Conservation (phyloP, 306 rosid genomes). For the Mimosa pudica region DNA sequence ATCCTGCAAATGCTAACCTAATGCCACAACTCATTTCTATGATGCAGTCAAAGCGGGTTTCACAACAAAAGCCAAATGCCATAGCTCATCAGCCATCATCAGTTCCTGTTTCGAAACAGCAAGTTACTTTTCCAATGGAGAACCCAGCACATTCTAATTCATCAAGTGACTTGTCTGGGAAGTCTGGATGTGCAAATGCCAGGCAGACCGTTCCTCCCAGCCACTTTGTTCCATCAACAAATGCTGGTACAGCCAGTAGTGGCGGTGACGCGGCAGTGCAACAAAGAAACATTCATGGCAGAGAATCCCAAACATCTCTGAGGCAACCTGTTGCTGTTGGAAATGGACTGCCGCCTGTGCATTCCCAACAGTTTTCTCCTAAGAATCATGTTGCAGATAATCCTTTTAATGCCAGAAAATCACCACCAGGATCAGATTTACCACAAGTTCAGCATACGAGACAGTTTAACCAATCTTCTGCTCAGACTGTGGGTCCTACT, state of each 20-base stretch:
- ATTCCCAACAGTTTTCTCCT: constrained; percentile 63
- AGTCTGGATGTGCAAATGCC: constrained; percentile 76
- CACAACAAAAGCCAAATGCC: constrained; percentile 70
- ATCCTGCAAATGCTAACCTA: constrained; percentile 79
- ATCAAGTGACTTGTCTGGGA: constrained; percentile 77
- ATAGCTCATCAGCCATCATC: constrained; percentile 61
- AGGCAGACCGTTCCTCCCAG: constrained; percentile 62
- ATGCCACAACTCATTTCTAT: constrained; percentile 77
- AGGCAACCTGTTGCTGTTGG: constrained; percentile 60
- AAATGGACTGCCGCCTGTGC: constrained; percentile 67
- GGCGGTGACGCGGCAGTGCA: constrained; percentile 52
- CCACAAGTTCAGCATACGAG: constrained; percentile 62
- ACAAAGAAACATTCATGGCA: constrained; percentile 64
- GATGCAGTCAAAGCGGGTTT: constrained; percentile 73
- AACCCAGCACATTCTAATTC: constrained; percentile 86
- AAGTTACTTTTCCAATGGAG: constrained; percentile 79
- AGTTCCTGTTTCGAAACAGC: constrained; percentile 80
- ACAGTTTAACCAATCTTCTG: constrained; percentile 68
- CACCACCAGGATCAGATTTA: constrained; percentile 57
- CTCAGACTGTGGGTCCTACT: constrained; percentile 57
- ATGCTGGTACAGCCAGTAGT: constrained; percentile 51
- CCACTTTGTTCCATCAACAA: constrained; percentile 62
- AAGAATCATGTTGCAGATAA: constrained; percentile 61
- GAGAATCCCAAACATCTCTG: constrained; percentile 72
- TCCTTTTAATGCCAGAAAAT: constrained; percentile 51